Conservation (phyloP, 306 rosid genomes). For the Benincasa hispida region DNA sequence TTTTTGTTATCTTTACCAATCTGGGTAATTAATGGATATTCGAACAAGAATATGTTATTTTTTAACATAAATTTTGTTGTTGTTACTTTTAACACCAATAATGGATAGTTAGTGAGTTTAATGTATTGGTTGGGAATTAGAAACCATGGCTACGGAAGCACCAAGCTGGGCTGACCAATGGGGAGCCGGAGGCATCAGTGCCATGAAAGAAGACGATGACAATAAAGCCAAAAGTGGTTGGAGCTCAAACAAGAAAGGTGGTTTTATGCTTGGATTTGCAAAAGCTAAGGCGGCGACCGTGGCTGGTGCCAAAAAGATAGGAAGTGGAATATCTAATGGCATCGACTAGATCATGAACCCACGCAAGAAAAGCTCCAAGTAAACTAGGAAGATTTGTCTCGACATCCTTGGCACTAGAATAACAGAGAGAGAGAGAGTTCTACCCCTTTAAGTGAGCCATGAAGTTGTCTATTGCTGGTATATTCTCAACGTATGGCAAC, state of each 20-base stretch:
- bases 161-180: slow-evolving; percentile 94
- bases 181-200: slow-evolving; percentile 93
- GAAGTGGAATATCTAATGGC: slow-evolving; percentile 44
- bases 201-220: slow-evolving; percentile 47
- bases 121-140: neutral
- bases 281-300: slow-evolving; percentile 54
- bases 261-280: slow-evolving; percentile 30
- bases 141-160: slow-evolving; percentile 53
- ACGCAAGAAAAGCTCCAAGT: slow-evolving; percentile 38
- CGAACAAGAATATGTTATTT: neutral
- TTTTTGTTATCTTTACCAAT: neutral
- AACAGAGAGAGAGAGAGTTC: neutral
- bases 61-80: neutral
- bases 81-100: neutral
- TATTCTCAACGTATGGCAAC: too few species aligned
- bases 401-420: neutral
- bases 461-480: too few species aligned
- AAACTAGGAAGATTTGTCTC: slow-evolving; percentile 1
- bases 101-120: neutral
- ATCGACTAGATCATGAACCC: slow-evolving; percentile 70
- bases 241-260: slow-evolving; percentile 32
- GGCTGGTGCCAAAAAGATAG: slow-evolving; percentile 45
- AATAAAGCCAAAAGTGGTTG: slow-evolving; percentile 22
- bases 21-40: neutral
- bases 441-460: too few species aligned